These are phyloP conservation scores for Plenodomus biglobosus DNA, from an alignment of 2,329 filamentous ascomycete species.

Conservation along the genomic window DNA sequence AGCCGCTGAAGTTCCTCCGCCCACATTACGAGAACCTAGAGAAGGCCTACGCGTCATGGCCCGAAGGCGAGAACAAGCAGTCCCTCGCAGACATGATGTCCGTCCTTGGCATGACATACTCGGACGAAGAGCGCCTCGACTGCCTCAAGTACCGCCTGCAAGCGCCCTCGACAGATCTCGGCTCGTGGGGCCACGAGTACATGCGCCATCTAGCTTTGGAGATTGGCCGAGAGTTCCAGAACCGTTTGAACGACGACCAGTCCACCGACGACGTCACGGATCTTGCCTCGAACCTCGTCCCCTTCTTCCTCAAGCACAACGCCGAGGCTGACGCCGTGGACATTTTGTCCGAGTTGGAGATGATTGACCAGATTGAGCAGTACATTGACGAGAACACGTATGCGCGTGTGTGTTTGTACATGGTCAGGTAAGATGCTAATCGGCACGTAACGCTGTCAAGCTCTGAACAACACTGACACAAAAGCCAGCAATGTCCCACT, in stretches of 20 bases:
- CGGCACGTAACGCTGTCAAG: neutral
- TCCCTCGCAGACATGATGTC: conserved; percentile 92
- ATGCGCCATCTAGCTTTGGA: conserved; percentile 92
- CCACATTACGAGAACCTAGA: conserved; percentile 92
- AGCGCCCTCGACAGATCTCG: conserved; percentile 86
- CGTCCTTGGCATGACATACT: conserved; percentile 98
- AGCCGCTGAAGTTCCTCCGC: conserved; percentile 95
- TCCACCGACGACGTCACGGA: conserved; percentile 81
- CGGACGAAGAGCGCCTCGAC: conserved; percentile 92
- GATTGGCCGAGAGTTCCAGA: conserved; percentile 91
- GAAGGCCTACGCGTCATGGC: conserved; percentile 88
- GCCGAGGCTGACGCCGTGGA: conserved; percentile 98
- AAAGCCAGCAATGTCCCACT: conserved; percentile 82
- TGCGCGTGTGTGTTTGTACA: conserved; percentile 89
- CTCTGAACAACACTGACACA: conserved; percentile 21
- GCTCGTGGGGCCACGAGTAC: conserved; percentile 98
- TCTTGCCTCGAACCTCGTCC: conserved; percentile 80
- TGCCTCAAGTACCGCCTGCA: conserved; percentile 94
- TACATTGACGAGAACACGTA: conserved; percentile 95
- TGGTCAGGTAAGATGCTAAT: conserved; percentile 68
- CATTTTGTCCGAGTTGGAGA: conserved; percentile 94
- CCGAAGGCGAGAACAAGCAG: conserved; percentile 76
- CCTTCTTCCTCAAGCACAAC: conserved; percentile 95
- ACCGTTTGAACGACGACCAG: conserved; percentile 82
- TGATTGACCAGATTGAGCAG: conserved; percentile 86